These are phyloP conservation scores for Calonectria pauciramosa DNA, from an alignment of 2,329 filamentous ascomycete genomes.

Conservation along the genomic window DNA sequence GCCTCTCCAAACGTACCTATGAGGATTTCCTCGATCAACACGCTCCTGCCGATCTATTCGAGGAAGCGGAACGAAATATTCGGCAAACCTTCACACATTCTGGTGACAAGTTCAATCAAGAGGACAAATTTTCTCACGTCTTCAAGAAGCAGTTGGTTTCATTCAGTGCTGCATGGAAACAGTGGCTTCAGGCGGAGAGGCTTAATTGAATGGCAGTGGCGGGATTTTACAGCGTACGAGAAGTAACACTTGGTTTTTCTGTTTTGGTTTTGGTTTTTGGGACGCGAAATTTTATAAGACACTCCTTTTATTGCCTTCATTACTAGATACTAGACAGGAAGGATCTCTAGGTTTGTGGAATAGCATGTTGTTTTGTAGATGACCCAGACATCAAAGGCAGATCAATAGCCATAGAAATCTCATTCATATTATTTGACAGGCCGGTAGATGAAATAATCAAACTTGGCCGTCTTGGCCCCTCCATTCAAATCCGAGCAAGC, in stretches of 20 bases:
- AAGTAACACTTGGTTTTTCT: too few relatives aligned
- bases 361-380: too few relatives aligned
- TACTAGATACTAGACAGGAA: too few relatives aligned
- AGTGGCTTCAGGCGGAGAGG: not conserved
- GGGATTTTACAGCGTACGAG: too few relatives aligned
- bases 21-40: not conserved
- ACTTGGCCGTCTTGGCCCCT: constrained; percentile 59
- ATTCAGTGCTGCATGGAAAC: not conserved
- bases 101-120: not conserved
- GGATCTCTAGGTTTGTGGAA: too few relatives aligned
- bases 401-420: not conserved
- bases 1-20: not conserved
- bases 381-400: too few relatives aligned
- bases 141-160: not conserved
- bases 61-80: not conserved
- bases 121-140: not conserved
- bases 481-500: constrained; percentile 70
- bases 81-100: not conserved
- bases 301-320: too few relatives aligned
- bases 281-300: too few relatives aligned
- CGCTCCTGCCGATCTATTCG: not conserved
- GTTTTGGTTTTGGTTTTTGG: too few relatives aligned
- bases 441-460: constrained; percentile 66
- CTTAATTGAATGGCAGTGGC: too few relatives aligned
- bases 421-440: constrained; percentile 57